Base-by-base conservation (phyloP, 176 grass and related monocot genomes). In the Musa itinerans region DNA sequence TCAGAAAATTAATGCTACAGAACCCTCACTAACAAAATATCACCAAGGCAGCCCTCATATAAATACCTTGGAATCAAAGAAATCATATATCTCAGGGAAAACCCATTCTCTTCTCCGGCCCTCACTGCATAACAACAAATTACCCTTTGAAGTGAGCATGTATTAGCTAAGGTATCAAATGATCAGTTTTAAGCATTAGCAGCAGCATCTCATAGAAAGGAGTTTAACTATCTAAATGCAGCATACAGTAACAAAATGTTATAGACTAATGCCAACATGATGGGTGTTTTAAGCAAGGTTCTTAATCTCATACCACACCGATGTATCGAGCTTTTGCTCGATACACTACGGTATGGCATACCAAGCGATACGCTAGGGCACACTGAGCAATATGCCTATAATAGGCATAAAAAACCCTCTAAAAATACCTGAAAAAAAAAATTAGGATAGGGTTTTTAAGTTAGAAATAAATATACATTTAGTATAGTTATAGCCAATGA, bases 81-180 rank as follows among this genome's bases (percentile, higher is more conserved):
- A 77, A n/a, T 72, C 78, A 26, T 53, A 63, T 81, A 97, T 75
- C 78, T 79, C 81, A 79, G 93, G 90, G 86, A 93, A 84, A 65
- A 79, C 67, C 93, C 93, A 97, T 54, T 78, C 84, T 78, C 93
- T 89, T 86, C 93, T 84, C 27, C 88, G 81, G 27, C 87, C 93
- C 85, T 97, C 93, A 80, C 93, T 97, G 90, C 66, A 82, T 63
- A 81, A 19, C 27, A 58, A 65, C 52, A 62, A 13, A 77, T 48
- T 11, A 43, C 6, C 52, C 57, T 65, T 63, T 78, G 63, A 17
- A 81, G 76, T 65, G 23, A 16, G 83, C 48, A 21, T 55, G 34
- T 71, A 71, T 26, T 79, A 48, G 54, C 20, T 13, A 84, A 14
- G 10, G 26, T 43, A 58, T 59, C 10, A 70, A 29, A 51, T 50